phyloP scores from a whole-genome alignment of 495 filamentous ascomycete species.

The Annulohypoxylon maeteangense region DNA sequence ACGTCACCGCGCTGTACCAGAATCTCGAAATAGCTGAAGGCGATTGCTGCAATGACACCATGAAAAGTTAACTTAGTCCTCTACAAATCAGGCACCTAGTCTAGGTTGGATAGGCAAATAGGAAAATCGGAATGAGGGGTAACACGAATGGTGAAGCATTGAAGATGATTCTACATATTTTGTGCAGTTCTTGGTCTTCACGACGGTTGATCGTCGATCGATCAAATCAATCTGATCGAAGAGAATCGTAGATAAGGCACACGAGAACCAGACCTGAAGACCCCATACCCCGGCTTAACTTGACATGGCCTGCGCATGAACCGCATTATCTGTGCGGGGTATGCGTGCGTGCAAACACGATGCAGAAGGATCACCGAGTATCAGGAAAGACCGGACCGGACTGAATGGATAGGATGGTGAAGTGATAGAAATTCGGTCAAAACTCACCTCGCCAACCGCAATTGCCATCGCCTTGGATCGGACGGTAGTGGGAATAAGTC shows the following conservation, averaged over 20 bases:
- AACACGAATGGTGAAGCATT: neutral
- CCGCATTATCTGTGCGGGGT: constrained; percentile 28
- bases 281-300: constrained; percentile 8
- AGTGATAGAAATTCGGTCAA: constrained; percentile 15
- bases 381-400: no score
- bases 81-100: neutral
- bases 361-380: constrained; percentile 23
- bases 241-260: constrained; percentile 36
- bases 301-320: constrained; percentile 29
- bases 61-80: constrained; percentile 27
- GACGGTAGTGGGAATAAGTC: constrained; percentile 88
- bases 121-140: neutral
- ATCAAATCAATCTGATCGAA: constrained; percentile 26
- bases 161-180: constrained; percentile 12
- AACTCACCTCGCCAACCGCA: constrained; percentile 95
- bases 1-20: constrained; percentile 74
- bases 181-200: constrained; percentile 4
- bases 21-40: constrained; percentile 91
- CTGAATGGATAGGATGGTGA: constrained; percentile 3
- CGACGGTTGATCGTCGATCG: constrained; percentile 27
- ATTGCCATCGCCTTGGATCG: constrained; percentile 91
- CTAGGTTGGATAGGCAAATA: neutral
- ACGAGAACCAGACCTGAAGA: constrained; percentile 13
- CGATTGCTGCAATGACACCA: constrained; percentile 71
- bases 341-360: constrained; percentile 31